Conservation (phyloP, 2,329 filamentous ascomycete species). For the Diplocarpon mali region DNA sequence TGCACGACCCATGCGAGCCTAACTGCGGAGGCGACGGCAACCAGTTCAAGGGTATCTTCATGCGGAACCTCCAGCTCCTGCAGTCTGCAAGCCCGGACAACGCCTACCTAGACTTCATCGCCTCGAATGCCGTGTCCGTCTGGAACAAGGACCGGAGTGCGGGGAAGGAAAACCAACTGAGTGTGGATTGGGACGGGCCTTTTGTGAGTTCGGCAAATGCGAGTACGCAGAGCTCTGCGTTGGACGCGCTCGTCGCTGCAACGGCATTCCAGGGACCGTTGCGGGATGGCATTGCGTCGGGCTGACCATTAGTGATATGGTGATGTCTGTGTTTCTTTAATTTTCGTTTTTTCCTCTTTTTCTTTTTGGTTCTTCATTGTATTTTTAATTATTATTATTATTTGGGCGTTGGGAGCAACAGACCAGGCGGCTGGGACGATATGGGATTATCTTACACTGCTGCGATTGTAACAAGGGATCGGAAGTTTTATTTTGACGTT, state of each 20-base stretch:
- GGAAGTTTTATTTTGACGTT: too few relatives aligned
- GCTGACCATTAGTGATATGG: too few relatives aligned
- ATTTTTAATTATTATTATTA: too few relatives aligned
- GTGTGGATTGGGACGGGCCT: slow-evolving; percentile 55
- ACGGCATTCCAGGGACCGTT: slow-evolving; percentile 12
- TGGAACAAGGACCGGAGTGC: slow-evolving; percentile 47
- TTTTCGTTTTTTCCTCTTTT: too few relatives aligned
- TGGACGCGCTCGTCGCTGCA: slow-evolving; percentile 58
- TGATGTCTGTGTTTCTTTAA: too few relatives aligned
- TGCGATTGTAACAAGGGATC: too few relatives aligned
- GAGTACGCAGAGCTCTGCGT: slow-evolving; percentile 50
- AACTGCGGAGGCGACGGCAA: slow-evolving; percentile 38
- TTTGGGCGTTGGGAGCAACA: too few relatives aligned
- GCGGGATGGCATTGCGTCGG: slow-evolving; percentile 3
- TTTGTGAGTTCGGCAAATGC: slow-evolving; percentile 39
- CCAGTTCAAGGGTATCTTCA: slow-evolving; percentile 66
- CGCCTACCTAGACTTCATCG: slow-evolving; percentile 42
- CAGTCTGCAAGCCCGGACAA: slow-evolving; percentile 35
- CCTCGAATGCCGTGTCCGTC: slow-evolving; percentile 53
- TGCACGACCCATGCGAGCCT: slow-evolving; percentile 43
- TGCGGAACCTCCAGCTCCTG: slow-evolving; percentile 50
- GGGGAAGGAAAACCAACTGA: slow-evolving; percentile 35
- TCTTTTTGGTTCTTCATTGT: too few relatives aligned
- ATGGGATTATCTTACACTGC: too few relatives aligned
- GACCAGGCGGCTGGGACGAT: too few relatives aligned